Evolutionary conservation across 768 basidiomycete genomes (phyloP).

Genomic region (Amyloporia xantha): DNA sequence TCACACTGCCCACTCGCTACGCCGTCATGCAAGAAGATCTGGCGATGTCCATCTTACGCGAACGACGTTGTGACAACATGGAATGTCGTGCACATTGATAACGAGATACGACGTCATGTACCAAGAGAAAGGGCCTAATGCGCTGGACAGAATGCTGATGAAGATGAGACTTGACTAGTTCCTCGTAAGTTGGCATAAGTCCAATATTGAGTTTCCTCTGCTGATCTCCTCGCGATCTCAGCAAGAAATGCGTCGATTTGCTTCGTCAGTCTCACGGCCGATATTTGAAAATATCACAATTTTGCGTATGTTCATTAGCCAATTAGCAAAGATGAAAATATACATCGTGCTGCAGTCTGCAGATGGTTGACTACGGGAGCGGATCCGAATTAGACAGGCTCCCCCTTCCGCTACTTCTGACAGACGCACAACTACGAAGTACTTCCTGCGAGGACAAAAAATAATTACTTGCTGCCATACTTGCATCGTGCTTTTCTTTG

Average conservation of each 20-base stretch:
- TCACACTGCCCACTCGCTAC: conserved; percentile 2
- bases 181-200: background rate
- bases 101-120: conserved; percentile 1
- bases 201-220: background rate
- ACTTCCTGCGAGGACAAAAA: no score
- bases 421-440: no score
- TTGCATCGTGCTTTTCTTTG: no score
- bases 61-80: conserved; percentile 17
- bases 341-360: no score
- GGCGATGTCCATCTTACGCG: conserved; percentile 14
- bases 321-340: no score
- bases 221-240: background rate
- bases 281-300: no score
- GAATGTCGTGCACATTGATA: conserved; percentile 10
- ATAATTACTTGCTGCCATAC: no score
- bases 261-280: conserved; percentile 2
- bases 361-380: no score
- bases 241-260: background rate
- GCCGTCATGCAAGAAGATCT: conserved; percentile 7
- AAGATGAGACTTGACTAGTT: background rate
- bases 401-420: no score
- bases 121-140: background rate
- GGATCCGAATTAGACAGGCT: no score
- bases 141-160: background rate
- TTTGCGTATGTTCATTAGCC: no score